Percentiles rank a stretch among this genome's conserved stretches.
phyloP scores from a whole-genome alignment of 306 rosid species.

The Ormosia emarginata region DNA sequence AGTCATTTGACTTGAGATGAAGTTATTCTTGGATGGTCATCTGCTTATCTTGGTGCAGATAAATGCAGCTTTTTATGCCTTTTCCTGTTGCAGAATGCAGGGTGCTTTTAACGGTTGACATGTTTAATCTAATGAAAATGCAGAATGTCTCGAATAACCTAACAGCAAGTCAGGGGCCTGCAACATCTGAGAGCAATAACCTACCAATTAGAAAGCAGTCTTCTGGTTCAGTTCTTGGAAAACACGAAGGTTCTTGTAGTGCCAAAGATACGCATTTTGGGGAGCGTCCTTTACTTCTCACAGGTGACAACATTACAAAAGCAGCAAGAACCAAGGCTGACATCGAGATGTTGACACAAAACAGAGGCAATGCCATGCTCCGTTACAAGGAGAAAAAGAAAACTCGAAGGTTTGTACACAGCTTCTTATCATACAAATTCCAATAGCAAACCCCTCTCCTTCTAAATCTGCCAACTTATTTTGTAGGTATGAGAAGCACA shows the following conservation, averaged over 20 bases:
- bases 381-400: slow-evolving; percentile 79
- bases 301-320: slow-evolving; percentile 34
- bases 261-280: slow-evolving; percentile 22
- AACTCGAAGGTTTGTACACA: slow-evolving; percentile 47
- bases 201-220: slow-evolving; percentile 31
- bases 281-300: slow-evolving; percentile 35
- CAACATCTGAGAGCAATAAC: slow-evolving; percentile 58
- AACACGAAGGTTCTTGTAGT: slow-evolving; percentile 13
- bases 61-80: not conserved
- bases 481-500: slow-evolving; percentile 64
- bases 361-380: slow-evolving; percentile 70
- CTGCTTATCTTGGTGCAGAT: not conserved
- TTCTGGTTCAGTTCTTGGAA: slow-evolving; percentile 23
- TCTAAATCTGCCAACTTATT: not conserved
- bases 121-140: slow-evolving; percentile 9
- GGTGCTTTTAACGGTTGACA: not conserved
- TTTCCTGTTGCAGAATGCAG: not conserved
- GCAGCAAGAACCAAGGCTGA: slow-evolving; percentile 38
- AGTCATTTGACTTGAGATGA: not conserved
- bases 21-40: not conserved
- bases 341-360: slow-evolving; percentile 50
- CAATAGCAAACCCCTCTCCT: not conserved
- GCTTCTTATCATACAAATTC: not conserved
- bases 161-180: slow-evolving; percentile 44
- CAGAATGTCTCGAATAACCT: slow-evolving; percentile 41